A percentile compares a stretch with the other conserved stretches of the same genome.
Evolutionary conservation across 2,329 filamentous ascomycete species (phyloP).

Genomic region (Cercospora sp.): DNA sequence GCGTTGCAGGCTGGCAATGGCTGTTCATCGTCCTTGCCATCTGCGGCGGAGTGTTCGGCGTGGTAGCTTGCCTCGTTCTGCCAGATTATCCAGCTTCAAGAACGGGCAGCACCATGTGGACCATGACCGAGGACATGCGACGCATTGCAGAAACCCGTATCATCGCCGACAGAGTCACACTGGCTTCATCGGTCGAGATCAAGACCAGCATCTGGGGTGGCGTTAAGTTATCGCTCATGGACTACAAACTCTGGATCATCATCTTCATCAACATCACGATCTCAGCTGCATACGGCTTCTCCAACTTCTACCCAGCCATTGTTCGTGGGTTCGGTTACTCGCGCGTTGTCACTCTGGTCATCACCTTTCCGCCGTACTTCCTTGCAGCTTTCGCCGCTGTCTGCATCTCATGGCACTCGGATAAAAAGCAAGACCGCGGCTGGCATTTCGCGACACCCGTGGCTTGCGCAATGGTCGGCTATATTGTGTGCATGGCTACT

Average conservation of each 20-base stretch:
- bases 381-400: conserved; percentile 57
- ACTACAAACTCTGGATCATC: conserved; percentile 56
- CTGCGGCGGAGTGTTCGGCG: conserved; percentile 14
- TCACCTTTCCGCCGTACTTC: conserved; percentile 61
- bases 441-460: conserved; percentile 61
- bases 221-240: conserved; percentile 50
- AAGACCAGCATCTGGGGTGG: conserved; percentile 47
- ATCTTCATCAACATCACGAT: conserved; percentile 57
- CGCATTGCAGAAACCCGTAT: conserved; percentile 56
- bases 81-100: conserved; percentile 52
- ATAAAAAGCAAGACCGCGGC: conserved; percentile 57
- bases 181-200: conserved; percentile 47
- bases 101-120: neutral
- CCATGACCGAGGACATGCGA: conserved; percentile 54
- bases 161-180: conserved; percentile 43
- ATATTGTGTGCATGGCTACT: conserved; percentile 57
- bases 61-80: conserved; percentile 39
- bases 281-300: conserved; percentile 57
- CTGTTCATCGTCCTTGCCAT: conserved; percentile 32
- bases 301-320: conserved; percentile 67
- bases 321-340: conserved; percentile 62
- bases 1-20: conserved; percentile 46
- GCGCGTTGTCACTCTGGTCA: conserved; percentile 55
- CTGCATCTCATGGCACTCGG: conserved; percentile 49
- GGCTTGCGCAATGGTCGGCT: conserved; percentile 54